These are phyloP conservation scores for Hirsutella thompsonii DNA, from an alignment of 2,329 filamentous ascomycete genomes.

Conservation along the genomic window DNA sequence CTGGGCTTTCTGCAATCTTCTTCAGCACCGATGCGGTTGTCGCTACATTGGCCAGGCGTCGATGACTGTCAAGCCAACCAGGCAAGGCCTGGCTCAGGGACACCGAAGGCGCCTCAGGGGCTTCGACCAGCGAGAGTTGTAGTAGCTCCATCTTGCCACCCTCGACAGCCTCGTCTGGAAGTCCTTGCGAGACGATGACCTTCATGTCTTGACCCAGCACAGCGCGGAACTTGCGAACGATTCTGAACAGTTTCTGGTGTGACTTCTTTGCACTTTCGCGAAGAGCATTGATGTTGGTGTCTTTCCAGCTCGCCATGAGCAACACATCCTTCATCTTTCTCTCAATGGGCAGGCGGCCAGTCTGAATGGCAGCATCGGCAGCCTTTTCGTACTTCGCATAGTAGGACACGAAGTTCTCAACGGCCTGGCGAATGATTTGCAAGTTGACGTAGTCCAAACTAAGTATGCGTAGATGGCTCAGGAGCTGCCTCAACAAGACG, in stretches of 20 bases:
- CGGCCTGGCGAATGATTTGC: slow-evolving; percentile 44
- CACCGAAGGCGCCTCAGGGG: slow-evolving; percentile 7
- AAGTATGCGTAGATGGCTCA: slow-evolving; percentile 53
- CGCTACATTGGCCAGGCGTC: slow-evolving; percentile 57
- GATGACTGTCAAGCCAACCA: slow-evolving; percentile 32
- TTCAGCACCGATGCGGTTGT: slow-evolving; percentile 66
- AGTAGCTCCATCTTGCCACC: slow-evolving; percentile 2
- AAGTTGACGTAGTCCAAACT: slow-evolving; percentile 45
- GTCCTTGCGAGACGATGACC: slow-evolving; percentile 43
- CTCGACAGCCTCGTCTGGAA: slow-evolving; percentile 35
- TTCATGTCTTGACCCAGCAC: slow-evolving; percentile 67
- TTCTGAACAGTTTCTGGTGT: slow-evolving; percentile 81
- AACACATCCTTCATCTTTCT: slow-evolving; percentile 91
- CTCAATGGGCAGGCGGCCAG: slow-evolving; percentile 64
- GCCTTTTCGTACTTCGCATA: slow-evolving; percentile 58
- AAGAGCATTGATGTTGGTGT: slow-evolving; percentile 84
- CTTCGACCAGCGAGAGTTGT: slow-evolving; percentile 1
- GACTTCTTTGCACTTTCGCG: slow-evolving; percentile 82
- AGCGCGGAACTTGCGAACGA: slow-evolving; percentile 79
- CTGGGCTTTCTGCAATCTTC: slow-evolving; percentile 41
- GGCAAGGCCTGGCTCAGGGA: slow-evolving; percentile 16
- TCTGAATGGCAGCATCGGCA: slow-evolving; percentile 50
- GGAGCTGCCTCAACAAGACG: slow-evolving; percentile 51
- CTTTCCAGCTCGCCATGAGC: slow-evolving; percentile 91
- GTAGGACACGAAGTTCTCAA: slow-evolving; percentile 66